phyloP scores from a whole-genome alignment of 208 protist species.

The Leishmania guyanensis region DNA sequence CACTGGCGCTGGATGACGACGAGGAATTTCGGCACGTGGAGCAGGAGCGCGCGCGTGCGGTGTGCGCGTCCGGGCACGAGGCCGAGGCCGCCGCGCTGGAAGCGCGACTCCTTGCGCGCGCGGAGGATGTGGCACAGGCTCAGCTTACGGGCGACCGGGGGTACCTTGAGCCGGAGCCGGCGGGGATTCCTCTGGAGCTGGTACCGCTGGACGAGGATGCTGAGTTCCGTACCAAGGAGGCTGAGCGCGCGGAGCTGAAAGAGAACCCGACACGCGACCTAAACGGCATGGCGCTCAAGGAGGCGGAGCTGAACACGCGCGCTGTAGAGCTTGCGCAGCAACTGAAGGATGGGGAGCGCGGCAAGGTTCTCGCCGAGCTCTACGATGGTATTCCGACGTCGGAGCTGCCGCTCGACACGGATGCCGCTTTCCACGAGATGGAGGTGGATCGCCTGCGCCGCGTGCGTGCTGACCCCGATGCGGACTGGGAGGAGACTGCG shows the following conservation, averaged over 20 bases:
- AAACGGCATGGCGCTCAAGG: constrained; percentile 39
- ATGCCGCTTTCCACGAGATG: constrained; percentile 36
- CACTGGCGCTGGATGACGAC: constrained; percentile 59
- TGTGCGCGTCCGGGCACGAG: constrained; percentile 30
- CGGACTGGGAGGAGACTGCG: constrained; percentile 18
- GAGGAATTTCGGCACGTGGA: constrained; percentile 44
- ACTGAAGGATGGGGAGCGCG: constrained; percentile 50
- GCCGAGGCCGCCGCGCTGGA: constrained; percentile 34
- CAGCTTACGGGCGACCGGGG: too few relatives aligned
- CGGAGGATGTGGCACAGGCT: constrained; percentile 34
- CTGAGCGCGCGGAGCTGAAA: constrained; percentile 12
- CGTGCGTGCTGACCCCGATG: constrained; percentile 15
- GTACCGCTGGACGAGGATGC: constrained; percentile 35
- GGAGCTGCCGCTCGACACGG: constrained; percentile 45
- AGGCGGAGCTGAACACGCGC: constrained; percentile 55
- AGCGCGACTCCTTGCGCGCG: constrained; percentile 44
- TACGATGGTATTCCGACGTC: constrained; percentile 35
- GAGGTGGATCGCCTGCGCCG: constrained; percentile 46
- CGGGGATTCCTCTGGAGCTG: constrained; percentile 46
- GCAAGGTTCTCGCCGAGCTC: constrained; percentile 42
- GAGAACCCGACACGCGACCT: constrained; percentile 43
- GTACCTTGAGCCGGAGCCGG: not conserved
- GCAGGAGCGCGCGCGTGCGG: constrained; percentile 37
- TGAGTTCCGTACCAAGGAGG: constrained; percentile 58
- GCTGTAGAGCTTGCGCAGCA: constrained; percentile 51